Evolutionary conservation across 768 basidiomycete genomes (phyloP).

Genomic region (Gymnopilus dilepis): DNA sequence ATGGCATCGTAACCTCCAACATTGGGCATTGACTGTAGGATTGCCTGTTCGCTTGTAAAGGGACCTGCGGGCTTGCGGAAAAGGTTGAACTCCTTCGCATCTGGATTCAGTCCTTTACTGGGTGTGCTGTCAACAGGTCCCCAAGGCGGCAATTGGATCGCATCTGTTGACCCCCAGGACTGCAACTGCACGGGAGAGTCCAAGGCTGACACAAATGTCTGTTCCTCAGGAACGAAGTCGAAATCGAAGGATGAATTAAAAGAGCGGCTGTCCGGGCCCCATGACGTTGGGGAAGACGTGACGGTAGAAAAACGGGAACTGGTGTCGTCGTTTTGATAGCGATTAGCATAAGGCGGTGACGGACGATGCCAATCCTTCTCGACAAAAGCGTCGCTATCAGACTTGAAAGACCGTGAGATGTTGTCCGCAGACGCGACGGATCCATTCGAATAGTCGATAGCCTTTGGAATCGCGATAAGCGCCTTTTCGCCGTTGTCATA

Average conservation of each 20-base stretch:
- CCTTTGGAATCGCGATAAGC: slow-evolving; percentile 8
- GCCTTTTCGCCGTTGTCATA: slow-evolving; percentile 6
- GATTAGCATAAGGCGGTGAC: slow-evolving; percentile 20
- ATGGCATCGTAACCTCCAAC: slow-evolving; percentile 53
- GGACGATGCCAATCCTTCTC: slow-evolving; percentile 56
- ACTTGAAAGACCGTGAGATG: slow-evolving; percentile 35
- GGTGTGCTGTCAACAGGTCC: slow-evolving; percentile 41
- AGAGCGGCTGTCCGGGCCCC: background rate
- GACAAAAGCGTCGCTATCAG: slow-evolving; percentile 56
- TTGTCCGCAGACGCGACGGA: slow-evolving; percentile 20
- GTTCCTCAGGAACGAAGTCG: slow-evolving; percentile 16
- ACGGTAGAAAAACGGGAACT: slow-evolving; percentile 14
- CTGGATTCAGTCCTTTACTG: slow-evolving; percentile 80
- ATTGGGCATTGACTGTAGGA: slow-evolving; percentile 10
- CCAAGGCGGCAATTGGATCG: slow-evolving; percentile 11
- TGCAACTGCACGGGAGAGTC: slow-evolving; percentile 15
- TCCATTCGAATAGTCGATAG: slow-evolving; percentile 18
- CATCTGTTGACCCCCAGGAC: slow-evolving; percentile 12
- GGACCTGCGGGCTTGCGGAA: slow-evolving; percentile 35
- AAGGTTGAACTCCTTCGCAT: slow-evolving; percentile 83
- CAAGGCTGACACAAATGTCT: slow-evolving; percentile 10
- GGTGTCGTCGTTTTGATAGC: slow-evolving; percentile 19
- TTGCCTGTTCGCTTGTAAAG: slow-evolving; percentile 13
- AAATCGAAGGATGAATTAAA: background rate
- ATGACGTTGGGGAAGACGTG: slow-evolving; percentile 23